Evolutionary conservation across 2,329 filamentous ascomycete genomes (phyloP), one percentile per base, ranked within the genome.

Genomic region (Neurospora sp.): DNA sequence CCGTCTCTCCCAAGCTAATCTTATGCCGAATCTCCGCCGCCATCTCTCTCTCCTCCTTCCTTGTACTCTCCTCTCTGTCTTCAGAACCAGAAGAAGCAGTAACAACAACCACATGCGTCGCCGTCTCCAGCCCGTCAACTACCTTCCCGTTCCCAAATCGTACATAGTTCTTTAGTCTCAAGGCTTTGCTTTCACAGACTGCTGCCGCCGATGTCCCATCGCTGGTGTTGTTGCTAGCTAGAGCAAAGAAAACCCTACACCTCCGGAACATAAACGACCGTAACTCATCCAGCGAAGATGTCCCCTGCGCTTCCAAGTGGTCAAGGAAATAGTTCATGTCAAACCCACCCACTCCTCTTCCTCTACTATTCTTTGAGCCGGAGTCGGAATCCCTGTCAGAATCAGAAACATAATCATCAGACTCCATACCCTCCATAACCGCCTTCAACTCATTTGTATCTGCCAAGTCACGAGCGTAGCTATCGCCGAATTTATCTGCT

Each of bases 61-160:
- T 52, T 8, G 67, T 78, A 6, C 82, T 78, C 1, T 80, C 78
- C 0, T 77, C 79, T 1, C 82, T n/a, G n/a, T n/a, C n/a, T n/a
- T n/a, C 10, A n/a, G 41, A 41, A n/a, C 19, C 19, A 2, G 11
- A 23, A 52, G 52, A 17, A 36, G 52, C 1, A 3, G 52, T 62
- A 1, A 88, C 80, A 8, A 96, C 80, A 33, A 93, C 84, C 0
- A 96, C 81, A 78, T 98, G 95, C 2, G 94, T 97, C 33, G 92
- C 80, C 0, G 79, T 77, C 4, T 81, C 80, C 1, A 89, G 71
- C 3, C 83, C 80, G 1, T 84, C 82, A 0, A 81, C 81, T 1
- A 92, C 80, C 19, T 72, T 77, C 0, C 92, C 95, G 3, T 89
- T 88, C 0, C 88, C 91, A 75, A 97, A 97, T 12, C 80, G 78